These are phyloP conservation scores for Backusella luteola DNA, from an alignment of 192 early-diverging fungal species.

Conservation along the genomic window DNA sequence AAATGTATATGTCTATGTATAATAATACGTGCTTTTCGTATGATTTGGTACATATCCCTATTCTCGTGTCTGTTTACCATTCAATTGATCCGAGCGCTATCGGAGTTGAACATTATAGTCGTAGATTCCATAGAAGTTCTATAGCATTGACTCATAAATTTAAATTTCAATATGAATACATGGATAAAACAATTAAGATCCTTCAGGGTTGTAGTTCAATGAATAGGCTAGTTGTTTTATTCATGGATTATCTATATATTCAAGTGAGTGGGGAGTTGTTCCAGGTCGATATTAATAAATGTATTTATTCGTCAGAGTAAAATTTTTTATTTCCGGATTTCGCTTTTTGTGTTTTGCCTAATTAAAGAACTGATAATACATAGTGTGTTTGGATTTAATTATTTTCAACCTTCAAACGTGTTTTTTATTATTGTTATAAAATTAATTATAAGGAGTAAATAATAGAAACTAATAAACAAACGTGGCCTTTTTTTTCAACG, in stretches of 20 bases:
- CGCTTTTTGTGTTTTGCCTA: background rate
- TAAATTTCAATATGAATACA: background rate
- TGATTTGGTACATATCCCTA: too few species aligned
- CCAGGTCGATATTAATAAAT: background rate
- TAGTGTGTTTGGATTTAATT: background rate
- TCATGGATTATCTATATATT: background rate
- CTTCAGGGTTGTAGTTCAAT: background rate
- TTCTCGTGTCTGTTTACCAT: too few species aligned
- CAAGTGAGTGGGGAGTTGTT: background rate
- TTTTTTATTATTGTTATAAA: background rate
- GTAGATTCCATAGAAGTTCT: background rate
- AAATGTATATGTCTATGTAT: background rate
- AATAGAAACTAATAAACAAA: background rate
- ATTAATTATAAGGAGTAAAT: background rate
- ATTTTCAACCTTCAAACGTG: background rate
- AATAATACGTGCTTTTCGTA: too few species aligned
- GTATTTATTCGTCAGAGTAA: background rate
- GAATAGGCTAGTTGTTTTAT: background rate
- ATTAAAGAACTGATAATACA: background rate
- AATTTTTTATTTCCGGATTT: background rate
- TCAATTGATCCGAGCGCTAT: background rate
- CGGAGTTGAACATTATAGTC: background rate
- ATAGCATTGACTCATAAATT: background rate
- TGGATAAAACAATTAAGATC: background rate
- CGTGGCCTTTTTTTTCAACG: background rate